Evolutionary conservation across 768 basidiomycete genomes (phyloP), one percentile per base, ranked within the genome.

Genomic region (Tricholoma flavovirens): DNA sequence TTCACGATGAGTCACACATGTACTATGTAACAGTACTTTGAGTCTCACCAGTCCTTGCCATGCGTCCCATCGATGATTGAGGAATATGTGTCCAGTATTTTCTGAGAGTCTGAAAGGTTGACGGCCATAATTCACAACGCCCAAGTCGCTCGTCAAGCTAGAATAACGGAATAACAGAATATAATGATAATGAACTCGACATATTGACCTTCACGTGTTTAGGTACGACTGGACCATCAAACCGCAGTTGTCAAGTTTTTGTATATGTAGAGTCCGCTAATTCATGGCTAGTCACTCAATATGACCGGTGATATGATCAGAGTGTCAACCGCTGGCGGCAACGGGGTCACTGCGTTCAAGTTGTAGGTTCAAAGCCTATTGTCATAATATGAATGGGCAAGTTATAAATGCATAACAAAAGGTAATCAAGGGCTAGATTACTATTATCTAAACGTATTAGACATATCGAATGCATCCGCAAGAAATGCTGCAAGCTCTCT

Each of bases 401-500:
- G 8, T 19, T 9, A n/a, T n/a, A n/a, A n/a, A n/a, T n/a, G n/a
- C 15, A n/a, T 19, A 7, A 21, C 7, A 8, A 42, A 10, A 19
- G 38, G 17, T 40, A 17, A 40, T 8, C n/a, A 40, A 40, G n/a
- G 19, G 19, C 15, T 3, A 40, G 17, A 40, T 42, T 42, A 36
- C 14, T 32, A 38, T 49, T 30, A 49, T 49, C 46, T 49, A 49
- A 26, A 49, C 15, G 46, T 30, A 49, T 49, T 49, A 49, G 60
- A 58, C 38, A 63, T 56, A 60, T 73, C 75, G 59, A 91, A 89
- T 4, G 89, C 86, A 26, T 77, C 67, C 19, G 76, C 69, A 46
- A 89, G 70, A 76, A 92, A 90, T 49, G 79, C 70, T 67, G 90
- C 88, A 51, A 93, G 86, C 73, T 98, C 93, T 70, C 86, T 91